Evolutionary conservation across 1,284 basidiomycete species (phyloP).

Genomic region (Tremellales sp.): DNA sequence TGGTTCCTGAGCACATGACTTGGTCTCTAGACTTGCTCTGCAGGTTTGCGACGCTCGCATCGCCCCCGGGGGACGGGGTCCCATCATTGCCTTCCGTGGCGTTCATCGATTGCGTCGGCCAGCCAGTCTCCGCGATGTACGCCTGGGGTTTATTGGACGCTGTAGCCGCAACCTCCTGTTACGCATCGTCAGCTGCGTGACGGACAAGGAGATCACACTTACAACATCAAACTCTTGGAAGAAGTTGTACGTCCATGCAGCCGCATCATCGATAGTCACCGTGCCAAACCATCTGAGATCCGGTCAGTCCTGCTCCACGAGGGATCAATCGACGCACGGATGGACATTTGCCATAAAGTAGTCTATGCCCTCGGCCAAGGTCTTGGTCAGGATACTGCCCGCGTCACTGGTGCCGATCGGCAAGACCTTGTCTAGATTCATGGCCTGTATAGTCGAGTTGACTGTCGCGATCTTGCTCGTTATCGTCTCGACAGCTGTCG

Average conservation of each 20-base stretch:
- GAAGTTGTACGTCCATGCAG: conserved; percentile 62
- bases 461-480: conserved; percentile 61
- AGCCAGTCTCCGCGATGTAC: conserved; percentile 90
- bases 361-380: conserved; percentile 66
- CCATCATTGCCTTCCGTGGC: conserved; percentile 59
- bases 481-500: conserved; percentile 53
- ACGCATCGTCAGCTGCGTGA: conserved; percentile 9
- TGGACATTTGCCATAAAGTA: conserved; percentile 68
- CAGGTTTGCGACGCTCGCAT: conserved; percentile 64
- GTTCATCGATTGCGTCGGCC: conserved; percentile 59
- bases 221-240: conserved; percentile 59
- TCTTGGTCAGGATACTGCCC: conserved; percentile 73
- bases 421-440: conserved; percentile 55
- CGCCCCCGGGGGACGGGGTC: conserved; percentile 30
- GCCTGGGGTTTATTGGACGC: conserved; percentile 65
- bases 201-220: conserved; percentile 44
- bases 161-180: conserved; percentile 32
- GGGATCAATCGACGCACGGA: conserved; percentile 50
- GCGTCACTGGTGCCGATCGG: conserved; percentile 88
- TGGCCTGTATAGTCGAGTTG: conserved; percentile 55
- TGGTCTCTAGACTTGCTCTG: conserved; percentile 51
- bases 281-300: conserved; percentile 55
- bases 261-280: conserved; percentile 63
- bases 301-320: neutral
- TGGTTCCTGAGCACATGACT: conserved; percentile 7